A percentile compares a stretch with the other conserved stretches of the same genome.
Conservation (phyloP, 208 protist species). For the Crithidia expoeki region DNA sequence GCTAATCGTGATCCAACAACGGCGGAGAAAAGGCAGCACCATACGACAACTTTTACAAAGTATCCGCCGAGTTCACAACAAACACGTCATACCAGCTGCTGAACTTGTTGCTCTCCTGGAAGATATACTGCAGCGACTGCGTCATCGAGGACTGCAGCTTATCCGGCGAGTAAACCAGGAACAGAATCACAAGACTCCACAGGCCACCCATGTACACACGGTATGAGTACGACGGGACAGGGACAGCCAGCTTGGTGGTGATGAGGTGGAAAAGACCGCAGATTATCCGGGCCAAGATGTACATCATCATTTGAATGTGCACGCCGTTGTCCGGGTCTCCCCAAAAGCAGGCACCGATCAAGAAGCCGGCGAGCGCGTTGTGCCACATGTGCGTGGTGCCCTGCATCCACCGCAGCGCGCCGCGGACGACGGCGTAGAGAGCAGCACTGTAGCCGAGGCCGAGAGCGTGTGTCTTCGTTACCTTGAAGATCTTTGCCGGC, state of each 20-base stretch:
- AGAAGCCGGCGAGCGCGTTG: slow-evolving; percentile 75
- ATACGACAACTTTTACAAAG: slow-evolving; percentile 2
- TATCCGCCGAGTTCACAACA: slow-evolving; percentile 51
- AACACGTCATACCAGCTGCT: slow-evolving; percentile 72
- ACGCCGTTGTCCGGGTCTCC: slow-evolving; percentile 66
- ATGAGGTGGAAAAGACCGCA: slow-evolving; percentile 62
- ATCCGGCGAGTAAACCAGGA: slow-evolving; percentile 74
- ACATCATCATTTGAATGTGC: slow-evolving; percentile 92
- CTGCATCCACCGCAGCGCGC: slow-evolving; percentile 41
- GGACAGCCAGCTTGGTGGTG: slow-evolving; percentile 33
- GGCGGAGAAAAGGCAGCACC: background rate
- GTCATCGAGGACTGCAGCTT: slow-evolving; percentile 82
- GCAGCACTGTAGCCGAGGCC: slow-evolving; percentile 69
- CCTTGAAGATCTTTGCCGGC: slow-evolving; percentile 59
- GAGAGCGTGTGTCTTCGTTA: slow-evolving; percentile 75
- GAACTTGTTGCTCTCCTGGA: slow-evolving; percentile 69
- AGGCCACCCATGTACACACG: slow-evolving; percentile 70
- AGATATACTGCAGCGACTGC: slow-evolving; percentile 88
- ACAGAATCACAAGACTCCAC: slow-evolving; percentile 74
- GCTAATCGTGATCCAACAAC: too few relatives aligned
- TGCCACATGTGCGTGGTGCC: slow-evolving; percentile 63
- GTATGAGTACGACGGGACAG: slow-evolving; percentile 43
- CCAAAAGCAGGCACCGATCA: slow-evolving; percentile 77
- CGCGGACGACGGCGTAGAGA: slow-evolving; percentile 64
- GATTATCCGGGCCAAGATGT: slow-evolving; percentile 81